Evolutionary conservation across 768 basidiomycete species (phyloP), one percentile per base, ranked within the genome.

Genomic region (Hygrophorus russula): DNA sequence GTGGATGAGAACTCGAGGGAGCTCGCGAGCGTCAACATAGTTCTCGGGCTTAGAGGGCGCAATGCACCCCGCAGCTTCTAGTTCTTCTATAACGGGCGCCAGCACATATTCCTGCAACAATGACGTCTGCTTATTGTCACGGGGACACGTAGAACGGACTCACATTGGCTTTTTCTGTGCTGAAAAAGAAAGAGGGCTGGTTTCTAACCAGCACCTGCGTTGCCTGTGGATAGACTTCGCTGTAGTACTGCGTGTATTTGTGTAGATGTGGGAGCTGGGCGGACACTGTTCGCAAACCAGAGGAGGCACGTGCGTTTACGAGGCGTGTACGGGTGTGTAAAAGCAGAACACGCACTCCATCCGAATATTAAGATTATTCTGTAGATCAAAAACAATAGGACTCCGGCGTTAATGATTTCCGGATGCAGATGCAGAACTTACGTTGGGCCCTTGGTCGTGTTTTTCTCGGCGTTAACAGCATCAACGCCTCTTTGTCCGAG

Each of bases 361-460:
- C 69, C 65, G 49, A 69, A 71, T 20, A 68, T 55, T 10, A 73
- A 41, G 35, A 71, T 64, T 11, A 71, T 45, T 2, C 69, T 71
- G 20, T 11, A 32, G 27, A n/a, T 13, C n/a, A 35, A 30, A 6
- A 14, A 28, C 13, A 7, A 24, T 31, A 8, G n/a, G 19, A n/a
- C 14, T 14, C 10, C 2, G 36, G 12, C 15, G 12, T 4, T 4
- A 30, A 14, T 12, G 34, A 2, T 2, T 10, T 20, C n/a, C n/a
- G n/a, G n/a, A n/a, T n/a, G n/a, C n/a, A n/a, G 8, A 8, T 6
- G 6, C 8, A 29, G n/a, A n/a, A 45, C 44, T 27, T 29, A 45
- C 44, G 44, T 39, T 1, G 44, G 44, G 20, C 32, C 20, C 35
- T 30, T 32, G 13, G 24, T n/a, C 3, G n/a, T 35, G 33, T 17